Conservation (phyloP, 2,329 filamentous ascomycete species). For the Phoma herbarum region DNA sequence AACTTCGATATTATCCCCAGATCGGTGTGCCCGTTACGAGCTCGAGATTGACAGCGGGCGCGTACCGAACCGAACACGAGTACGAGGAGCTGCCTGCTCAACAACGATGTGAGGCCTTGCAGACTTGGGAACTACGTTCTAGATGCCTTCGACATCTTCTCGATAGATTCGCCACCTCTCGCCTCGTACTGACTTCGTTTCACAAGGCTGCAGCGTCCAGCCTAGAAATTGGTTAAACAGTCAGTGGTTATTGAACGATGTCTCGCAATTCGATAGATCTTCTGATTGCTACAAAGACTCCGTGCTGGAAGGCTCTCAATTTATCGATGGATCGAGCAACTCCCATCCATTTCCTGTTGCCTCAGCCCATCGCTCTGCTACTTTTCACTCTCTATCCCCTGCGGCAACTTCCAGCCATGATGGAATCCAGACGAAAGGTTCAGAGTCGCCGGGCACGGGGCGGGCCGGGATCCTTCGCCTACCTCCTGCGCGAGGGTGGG, state of each 20-base stretch:
- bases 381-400: neutral
- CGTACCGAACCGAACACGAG: slow-evolving; percentile 14
- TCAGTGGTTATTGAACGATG: neutral
- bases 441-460: no score
- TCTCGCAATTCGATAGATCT: neutral
- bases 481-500: no score
- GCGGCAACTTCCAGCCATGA: neutral
- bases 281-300: neutral
- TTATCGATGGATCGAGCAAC: neutral
- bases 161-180: neutral
- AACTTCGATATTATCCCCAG: neutral
- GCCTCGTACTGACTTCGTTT: neutral
- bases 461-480: no score
- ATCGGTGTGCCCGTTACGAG: neutral
- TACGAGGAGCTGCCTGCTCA: slow-evolving; percentile 4
- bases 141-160: neutral
- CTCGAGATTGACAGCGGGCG: slow-evolving; percentile 7
- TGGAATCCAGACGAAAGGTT: no score
- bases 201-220: neutral
- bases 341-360: neutral
- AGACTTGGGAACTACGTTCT: neutral
- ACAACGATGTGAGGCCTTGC: neutral
- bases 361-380: neutral
- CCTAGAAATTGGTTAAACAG: neutral
- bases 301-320: no score